A percentile compares a stretch with the other conserved stretches of the same genome.
phyloP scores from a whole-genome alignment of 768 basidiomycete genomes.

The Tylopilus sp. region DNA sequence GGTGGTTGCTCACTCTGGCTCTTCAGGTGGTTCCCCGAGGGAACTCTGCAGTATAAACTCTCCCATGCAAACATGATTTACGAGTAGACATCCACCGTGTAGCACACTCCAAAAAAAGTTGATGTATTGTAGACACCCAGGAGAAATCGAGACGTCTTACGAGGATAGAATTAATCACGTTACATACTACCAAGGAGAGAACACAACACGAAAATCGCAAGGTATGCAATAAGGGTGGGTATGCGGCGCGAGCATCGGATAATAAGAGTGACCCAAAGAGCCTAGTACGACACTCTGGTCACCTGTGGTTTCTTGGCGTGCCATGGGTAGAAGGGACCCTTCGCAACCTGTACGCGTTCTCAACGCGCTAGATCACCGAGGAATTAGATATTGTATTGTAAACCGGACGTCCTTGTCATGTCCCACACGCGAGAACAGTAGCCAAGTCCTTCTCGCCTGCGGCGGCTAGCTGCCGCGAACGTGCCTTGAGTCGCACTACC shows the following conservation, averaged over 20 bases:
- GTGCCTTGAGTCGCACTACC: conserved; percentile 87
- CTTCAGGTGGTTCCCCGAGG: conserved; percentile 88
- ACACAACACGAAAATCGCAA: conserved; percentile 1
- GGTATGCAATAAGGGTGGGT: conserved; percentile 26
- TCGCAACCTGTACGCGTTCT: conserved; percentile 2
- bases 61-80: conserved; percentile 71
- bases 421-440: conserved; percentile 48
- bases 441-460: conserved; percentile 86
- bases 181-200: neutral
- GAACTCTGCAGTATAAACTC: conserved; percentile 66
- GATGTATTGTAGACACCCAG: conserved; percentile 21
- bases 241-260: conserved; percentile 2
- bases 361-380: conserved; percentile 3
- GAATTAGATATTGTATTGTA: conserved; percentile 1
- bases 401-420: conserved; percentile 15
- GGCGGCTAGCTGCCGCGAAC: conserved; percentile 79
- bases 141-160: neutral
- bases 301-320: conserved; percentile 25
- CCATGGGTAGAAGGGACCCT: conserved; percentile 17
- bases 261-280: neutral
- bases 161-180: neutral
- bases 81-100: conserved; percentile 47
- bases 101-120: neutral
- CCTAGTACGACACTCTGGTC: conserved; percentile 3
- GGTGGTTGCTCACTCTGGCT: conserved; percentile 4